These are phyloP conservation scores for Cafeteria roenbergensis DNA, from an alignment of 108 stramenopile species.

Conservation along the genomic window DNA sequence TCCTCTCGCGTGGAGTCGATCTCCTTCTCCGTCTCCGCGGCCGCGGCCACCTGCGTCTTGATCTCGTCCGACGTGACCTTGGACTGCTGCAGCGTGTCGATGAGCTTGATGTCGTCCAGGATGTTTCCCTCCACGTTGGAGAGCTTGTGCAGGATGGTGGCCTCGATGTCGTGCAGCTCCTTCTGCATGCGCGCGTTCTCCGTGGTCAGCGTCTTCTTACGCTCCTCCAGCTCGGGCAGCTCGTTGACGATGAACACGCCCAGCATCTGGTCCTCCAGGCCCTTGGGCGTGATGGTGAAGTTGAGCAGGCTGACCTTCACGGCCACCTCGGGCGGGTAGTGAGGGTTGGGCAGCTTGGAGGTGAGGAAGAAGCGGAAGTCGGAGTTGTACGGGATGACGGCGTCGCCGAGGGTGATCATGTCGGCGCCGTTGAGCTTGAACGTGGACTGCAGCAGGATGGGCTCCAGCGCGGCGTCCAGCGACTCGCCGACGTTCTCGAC, in stretches of 20 bases:
- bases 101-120: slow-evolving; percentile 49
- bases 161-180: slow-evolving; percentile 50
- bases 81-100: slow-evolving; percentile 49
- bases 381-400: slow-evolving; percentile 51
- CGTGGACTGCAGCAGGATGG: slow-evolving; percentile 48
- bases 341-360: slow-evolving; percentile 55
- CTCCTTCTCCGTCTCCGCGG: slow-evolving; percentile 44
- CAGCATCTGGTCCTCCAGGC: slow-evolving; percentile 55
- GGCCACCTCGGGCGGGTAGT: slow-evolving; percentile 45
- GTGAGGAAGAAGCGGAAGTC: slow-evolving; percentile 49
- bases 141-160: slow-evolving; percentile 37
- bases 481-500: slow-evolving; percentile 53
- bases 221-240: slow-evolving; percentile 30
- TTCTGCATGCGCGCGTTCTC: slow-evolving; percentile 49
- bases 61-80: slow-evolving; percentile 46
- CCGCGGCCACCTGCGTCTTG: slow-evolving; percentile 45
- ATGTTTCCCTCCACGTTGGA: slow-evolving; percentile 46
- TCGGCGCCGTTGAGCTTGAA: slow-evolving; percentile 53
- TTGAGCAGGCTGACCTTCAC: slow-evolving; percentile 52
- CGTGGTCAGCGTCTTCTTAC: slow-evolving; percentile 33
- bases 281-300: slow-evolving; percentile 51
- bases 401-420: slow-evolving; percentile 57
- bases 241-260: slow-evolving; percentile 45
- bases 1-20: slow-evolving; percentile 39
- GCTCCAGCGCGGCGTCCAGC: slow-evolving; percentile 53